A percentile compares a stretch with the other conserved stretches of the same genome.
These are phyloP conservation scores for Arachnomyces sp. DNA, from an alignment of 2,329 filamentous ascomycete genomes.

Conservation along the genomic window DNA sequence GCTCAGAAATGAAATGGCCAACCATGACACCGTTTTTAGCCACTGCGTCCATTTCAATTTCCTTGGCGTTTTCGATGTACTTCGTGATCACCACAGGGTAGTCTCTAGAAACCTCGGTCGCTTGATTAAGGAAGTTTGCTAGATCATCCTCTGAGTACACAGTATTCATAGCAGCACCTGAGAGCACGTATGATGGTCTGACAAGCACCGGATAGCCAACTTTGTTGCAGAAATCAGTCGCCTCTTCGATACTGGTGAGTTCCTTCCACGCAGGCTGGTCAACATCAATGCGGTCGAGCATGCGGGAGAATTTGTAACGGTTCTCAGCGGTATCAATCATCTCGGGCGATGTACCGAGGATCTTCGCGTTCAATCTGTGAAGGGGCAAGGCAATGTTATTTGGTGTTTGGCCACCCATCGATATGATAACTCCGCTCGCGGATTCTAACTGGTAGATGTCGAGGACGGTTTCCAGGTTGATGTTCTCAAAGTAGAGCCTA, in stretches of 20 bases:
- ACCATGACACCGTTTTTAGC: constrained; percentile 82
- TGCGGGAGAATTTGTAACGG: constrained; percentile 95
- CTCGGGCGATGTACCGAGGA: constrained; percentile 91
- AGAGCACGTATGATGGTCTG: constrained; percentile 91
- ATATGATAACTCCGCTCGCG: constrained; percentile 77
- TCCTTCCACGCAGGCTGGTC: constrained; percentile 99
- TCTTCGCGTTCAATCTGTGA: constrained; percentile 80
- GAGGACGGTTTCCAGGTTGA: constrained; percentile 79
- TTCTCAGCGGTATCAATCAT: constrained; percentile 99
- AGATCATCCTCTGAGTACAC: constrained; percentile 94
- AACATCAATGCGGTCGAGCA: constrained; percentile 89
- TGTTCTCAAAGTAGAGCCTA: constrained; percentile 91
- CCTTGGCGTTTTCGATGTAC: constrained; percentile 98
- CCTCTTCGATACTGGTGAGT: constrained; percentile 88
- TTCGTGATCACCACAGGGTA: constrained; percentile 98
- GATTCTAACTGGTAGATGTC: constrained; percentile 89
- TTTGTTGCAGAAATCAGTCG: constrained; percentile 74
- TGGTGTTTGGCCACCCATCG: constrained; percentile 94
- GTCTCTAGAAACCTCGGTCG: constrained; percentile 85
- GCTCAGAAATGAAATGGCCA: constrained; percentile 95
- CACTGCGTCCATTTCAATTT: constrained; percentile 99
- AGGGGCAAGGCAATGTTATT: constrained; percentile 95
- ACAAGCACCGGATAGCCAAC: constrained; percentile 93
- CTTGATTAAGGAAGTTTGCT: constrained; percentile 80
- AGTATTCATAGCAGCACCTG: constrained; percentile 97